phyloP scores from a whole-genome alignment of 106 monocot genomes.

The Dioscorea dumetorum region DNA sequence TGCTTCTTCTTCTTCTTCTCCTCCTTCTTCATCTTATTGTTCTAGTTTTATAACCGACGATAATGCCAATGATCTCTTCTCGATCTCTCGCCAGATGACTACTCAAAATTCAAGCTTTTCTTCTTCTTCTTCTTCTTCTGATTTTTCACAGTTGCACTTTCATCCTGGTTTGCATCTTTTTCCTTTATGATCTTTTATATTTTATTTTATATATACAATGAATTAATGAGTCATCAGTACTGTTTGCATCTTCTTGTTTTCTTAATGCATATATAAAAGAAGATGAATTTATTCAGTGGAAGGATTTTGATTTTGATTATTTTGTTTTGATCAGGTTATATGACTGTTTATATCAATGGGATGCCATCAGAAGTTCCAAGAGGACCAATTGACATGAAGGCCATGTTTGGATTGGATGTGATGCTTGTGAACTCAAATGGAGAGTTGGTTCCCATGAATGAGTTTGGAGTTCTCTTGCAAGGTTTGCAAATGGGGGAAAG shows the following conservation, averaged over 20 bases:
- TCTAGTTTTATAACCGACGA: slow-evolving; percentile 13
- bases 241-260: too few relatives aligned
- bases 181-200: too few relatives aligned
- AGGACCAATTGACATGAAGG: slow-evolving; percentile 64
- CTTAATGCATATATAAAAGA: too few relatives aligned
- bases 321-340: slow-evolving; percentile 24
- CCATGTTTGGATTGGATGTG: slow-evolving; percentile 63
- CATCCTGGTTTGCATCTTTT: slow-evolving; percentile 26
- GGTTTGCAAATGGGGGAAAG: slow-evolving; percentile 84
- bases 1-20: neutral
- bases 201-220: too few relatives aligned
- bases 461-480: slow-evolving; percentile 66
- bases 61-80: slow-evolving; percentile 59
- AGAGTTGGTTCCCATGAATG: slow-evolving; percentile 58
- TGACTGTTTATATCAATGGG: slow-evolving; percentile 91
- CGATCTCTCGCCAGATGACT: slow-evolving; percentile 55
- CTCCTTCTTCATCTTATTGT: slow-evolving; percentile 12
- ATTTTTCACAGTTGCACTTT: slow-evolving; percentile 31
- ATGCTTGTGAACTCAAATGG: slow-evolving; percentile 78
- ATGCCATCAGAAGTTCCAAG: slow-evolving; percentile 65
- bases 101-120: slow-evolving; percentile 8
- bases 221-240: too few relatives aligned
- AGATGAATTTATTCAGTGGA: too few relatives aligned
- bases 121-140: slow-evolving; percentile 1
- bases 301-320: too few relatives aligned